phyloP scores from a whole-genome alignment of 129 eudicot genomes.

The Daucus carota region DH1_v3.0 NC_030386.2:15372501-15373000 shows the following conservation, averaged over 20 bases:
- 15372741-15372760: slow-evolving; percentile 6
- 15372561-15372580: slow-evolving; percentile 37
- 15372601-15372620: slow-evolving; percentile 99
- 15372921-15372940: not conserved
- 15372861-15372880: slow-evolving; percentile 88
- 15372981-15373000: not conserved
- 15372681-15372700: slow-evolving; percentile 25
- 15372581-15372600: slow-evolving; percentile 42
- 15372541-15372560: slow-evolving; percentile 61
- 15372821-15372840: slow-evolving; percentile 91
- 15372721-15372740: slow-evolving; percentile 17
- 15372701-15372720: slow-evolving; percentile 25
- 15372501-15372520: slow-evolving; percentile 69
- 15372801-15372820: slow-evolving; percentile 72
- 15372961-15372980: not conserved
- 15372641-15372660: slow-evolving; percentile 68
- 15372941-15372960: not conserved
- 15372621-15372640: slow-evolving; percentile 70
- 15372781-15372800: slow-evolving; percentile 79
- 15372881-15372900: slow-evolving; percentile 84
- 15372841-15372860: slow-evolving; percentile 91
- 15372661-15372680: slow-evolving; percentile 68
- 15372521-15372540: slow-evolving; percentile 87
- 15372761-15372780: slow-evolving; percentile 57
- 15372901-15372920: not conserved